These are phyloP conservation scores for Gastrodia elata DNA, from an alignment of 106 monocot species.

Conservation along the genomic window DNA sequence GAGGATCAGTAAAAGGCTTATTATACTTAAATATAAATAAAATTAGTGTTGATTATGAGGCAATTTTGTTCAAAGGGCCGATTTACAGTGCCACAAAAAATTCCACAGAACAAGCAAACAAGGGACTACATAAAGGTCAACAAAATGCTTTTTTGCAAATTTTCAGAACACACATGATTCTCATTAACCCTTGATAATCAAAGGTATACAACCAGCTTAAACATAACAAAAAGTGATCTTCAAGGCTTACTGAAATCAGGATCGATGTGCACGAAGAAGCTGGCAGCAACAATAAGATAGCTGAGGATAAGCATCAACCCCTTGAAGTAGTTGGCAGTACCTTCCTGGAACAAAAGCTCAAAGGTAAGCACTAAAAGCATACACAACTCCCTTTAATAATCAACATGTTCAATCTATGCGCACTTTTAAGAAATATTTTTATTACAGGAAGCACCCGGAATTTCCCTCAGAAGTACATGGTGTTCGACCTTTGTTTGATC, in stretches of 20 bases:
- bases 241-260: slow-evolving; percentile 14
- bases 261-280: slow-evolving; percentile 54
- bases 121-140: background rate
- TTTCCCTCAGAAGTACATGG: too few species aligned
- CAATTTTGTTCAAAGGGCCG: background rate
- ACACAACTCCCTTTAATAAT: background rate
- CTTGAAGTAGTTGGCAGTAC: slow-evolving; percentile 57
- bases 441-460: too few species aligned
- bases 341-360: slow-evolving; percentile 30
- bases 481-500: too few species aligned
- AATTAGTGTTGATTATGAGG: background rate
- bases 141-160: background rate
- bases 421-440: too few species aligned
- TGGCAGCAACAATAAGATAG: slow-evolving; percentile 58
- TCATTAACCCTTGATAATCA: too few species aligned
- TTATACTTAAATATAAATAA: background rate
- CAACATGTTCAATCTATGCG: background rate
- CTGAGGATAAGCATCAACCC: slow-evolving; percentile 55
- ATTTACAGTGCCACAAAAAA: background rate
- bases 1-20: background rate
- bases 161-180: too few species aligned
- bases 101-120: background rate
- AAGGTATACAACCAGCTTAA: too few species aligned
- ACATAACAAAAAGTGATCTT: background rate
- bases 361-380: background rate